Evolutionary conservation across 352 stramenopile species (phyloP), one percentile per base, ranked within the genome.

Genomic region (Globisporangium recalcitrans): DNA sequence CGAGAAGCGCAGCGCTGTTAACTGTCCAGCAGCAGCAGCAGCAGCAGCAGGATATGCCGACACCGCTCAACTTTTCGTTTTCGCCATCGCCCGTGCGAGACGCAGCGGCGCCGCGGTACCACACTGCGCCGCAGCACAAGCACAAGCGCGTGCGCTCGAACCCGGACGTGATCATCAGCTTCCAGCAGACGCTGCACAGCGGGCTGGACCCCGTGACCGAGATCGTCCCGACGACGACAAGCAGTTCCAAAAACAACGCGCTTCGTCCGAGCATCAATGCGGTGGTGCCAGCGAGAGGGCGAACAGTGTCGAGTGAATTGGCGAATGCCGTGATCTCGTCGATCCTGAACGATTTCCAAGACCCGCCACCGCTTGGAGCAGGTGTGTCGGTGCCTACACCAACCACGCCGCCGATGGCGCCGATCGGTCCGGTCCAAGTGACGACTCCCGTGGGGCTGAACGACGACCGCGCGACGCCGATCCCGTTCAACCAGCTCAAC

Each of bases 131-230:
- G 24, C 74, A 84, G 61, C 74, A 86, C 62, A 78, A 77, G 54
- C 77, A 86, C 72, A 86, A 86, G 70, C 77, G 77, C 26, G 74
- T 84, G 29, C 65, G 71, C n/a, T 86, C 77, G 19, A 86, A 84
- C 36, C 75, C 77, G 26, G 77, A 86, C 68, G 71, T 84, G 58
- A 55, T 84, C 27, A 70, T 78, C 42, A 70, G 63, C 31, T 74
- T 86, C 29, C 58, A 63, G 36, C 22, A 42, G 51, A 36, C 52
- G 51, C 40, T 31, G n/a, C 48, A 60, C 27, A 44, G 48, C 24
- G 42, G 21, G 9, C 22, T 58, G 24, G 51, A 60, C 36, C 48
- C 51, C 13, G 48, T 53, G 9, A 60, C 32, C 14, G 44, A 53
- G 36, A 32, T 36, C 26, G 26, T 24, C 16, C 42, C 53, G 24